Evolutionary conservation across 768 basidiomycete species (phyloP).

Genomic region (Lentinus tigrinus): DNA sequence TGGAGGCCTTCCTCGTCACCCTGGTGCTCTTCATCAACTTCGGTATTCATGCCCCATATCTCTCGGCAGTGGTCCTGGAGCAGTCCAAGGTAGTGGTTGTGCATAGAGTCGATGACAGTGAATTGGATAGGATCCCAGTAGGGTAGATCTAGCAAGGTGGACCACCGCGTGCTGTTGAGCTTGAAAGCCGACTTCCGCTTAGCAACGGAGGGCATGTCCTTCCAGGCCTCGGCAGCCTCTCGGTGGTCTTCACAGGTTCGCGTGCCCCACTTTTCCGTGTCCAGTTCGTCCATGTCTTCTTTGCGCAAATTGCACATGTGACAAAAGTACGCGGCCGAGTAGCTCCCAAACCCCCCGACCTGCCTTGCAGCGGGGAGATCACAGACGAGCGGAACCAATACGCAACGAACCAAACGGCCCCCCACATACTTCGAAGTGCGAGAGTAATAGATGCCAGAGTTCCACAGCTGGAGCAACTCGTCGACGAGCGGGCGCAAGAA

Average conservation of each 20-base stretch:
- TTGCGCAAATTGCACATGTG: constrained; percentile 39
- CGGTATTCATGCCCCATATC: constrained; percentile 15
- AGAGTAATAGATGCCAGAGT: constrained; percentile 29
- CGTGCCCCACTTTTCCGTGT: constrained; percentile 26
- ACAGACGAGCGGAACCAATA: constrained; percentile 22
- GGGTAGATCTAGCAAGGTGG: constrained; percentile 31
- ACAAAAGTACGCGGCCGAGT: constrained; percentile 23
- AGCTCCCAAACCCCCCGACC: constrained; percentile 23
- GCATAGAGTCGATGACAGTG: constrained; percentile 40
- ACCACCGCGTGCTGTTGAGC: constrained; percentile 26
- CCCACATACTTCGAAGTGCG: constrained; percentile 18
- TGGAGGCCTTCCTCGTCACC: neutral
- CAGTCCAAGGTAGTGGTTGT: constrained; percentile 37
- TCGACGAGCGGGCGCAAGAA: constrained; percentile 37
- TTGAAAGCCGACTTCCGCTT: constrained; percentile 15
- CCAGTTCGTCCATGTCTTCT: constrained; percentile 28
- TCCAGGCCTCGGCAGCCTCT: constrained; percentile 21
- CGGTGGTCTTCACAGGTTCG: constrained; percentile 20
- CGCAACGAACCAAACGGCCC: constrained; percentile 29
- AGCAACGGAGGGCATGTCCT: constrained; percentile 5
- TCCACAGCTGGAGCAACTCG: constrained; percentile 36
- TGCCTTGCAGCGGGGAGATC: constrained; percentile 35
- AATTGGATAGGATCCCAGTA: constrained; percentile 39
- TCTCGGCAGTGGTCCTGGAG: constrained; percentile 32
- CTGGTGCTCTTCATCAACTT: neutral